phyloP scores from a whole-genome alignment of 306 rosid genomes.

The Dryas drummondii region DNA sequence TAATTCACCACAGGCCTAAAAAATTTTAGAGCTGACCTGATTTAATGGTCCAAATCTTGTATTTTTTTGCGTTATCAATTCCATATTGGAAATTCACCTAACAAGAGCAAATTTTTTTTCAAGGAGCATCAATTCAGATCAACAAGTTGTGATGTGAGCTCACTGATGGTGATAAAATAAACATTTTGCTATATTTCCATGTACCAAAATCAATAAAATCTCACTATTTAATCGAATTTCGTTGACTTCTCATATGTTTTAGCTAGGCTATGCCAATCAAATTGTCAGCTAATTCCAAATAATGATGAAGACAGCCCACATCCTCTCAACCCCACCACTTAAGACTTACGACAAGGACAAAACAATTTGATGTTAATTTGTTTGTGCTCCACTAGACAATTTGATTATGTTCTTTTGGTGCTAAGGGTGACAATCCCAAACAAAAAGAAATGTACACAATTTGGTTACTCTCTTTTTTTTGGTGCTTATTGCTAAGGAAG shows the following conservation, averaged over 20 bases:
- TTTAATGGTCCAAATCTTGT: too few species aligned
- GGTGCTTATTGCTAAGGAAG: too few species aligned
- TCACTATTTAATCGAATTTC: not conserved
- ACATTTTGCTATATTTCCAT: too few species aligned
- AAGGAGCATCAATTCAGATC: not conserved
- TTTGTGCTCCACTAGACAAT: not conserved
- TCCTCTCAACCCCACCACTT: not conserved
- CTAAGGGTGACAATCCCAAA: too few species aligned
- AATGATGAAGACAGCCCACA: not conserved
- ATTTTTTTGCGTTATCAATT: too few species aligned
- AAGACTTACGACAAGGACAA: not conserved
- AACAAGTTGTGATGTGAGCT: not conserved
- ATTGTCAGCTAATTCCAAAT: too few species aligned
- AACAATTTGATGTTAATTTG: too few species aligned
- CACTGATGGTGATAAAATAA: not conserved
- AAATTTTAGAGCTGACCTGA: too few species aligned
- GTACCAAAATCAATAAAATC: not conserved
- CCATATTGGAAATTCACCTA: not conserved
- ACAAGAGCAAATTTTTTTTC: not conserved
- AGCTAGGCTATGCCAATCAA: not conserved
- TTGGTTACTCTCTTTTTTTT: too few species aligned
- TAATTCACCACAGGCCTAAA: too few species aligned
- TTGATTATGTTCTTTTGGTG: not conserved
- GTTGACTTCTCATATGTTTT: not conserved
- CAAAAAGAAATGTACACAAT: too few species aligned